phyloP scores from a whole-genome alignment of 108 stramenopile genomes.

The Nitzschia sp. region DNA sequence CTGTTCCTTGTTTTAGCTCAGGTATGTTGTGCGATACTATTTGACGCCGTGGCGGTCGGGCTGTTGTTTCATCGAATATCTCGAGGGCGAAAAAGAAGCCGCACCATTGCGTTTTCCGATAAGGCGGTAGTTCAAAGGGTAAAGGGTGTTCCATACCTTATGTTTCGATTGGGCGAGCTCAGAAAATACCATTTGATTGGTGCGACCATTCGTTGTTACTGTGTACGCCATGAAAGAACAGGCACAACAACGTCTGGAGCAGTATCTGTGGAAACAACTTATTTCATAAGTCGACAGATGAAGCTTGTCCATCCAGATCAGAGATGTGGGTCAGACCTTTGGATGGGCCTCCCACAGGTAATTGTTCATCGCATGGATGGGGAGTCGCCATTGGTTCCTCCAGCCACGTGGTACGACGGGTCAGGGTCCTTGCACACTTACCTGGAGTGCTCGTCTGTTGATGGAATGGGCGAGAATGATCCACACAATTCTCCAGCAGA shows the following conservation, averaged over 20 bases:
- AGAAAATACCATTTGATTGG: constrained; percentile 91
- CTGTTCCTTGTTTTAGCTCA: constrained; percentile 84
- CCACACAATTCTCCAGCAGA: neutral
- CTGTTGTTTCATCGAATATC: constrained; percentile 89
- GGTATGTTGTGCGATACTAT: constrained; percentile 81
- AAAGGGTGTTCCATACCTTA: constrained; percentile 79
- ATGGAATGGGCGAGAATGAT: neutral
- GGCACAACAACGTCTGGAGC: neutral
- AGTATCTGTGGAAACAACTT: constrained; percentile 48
- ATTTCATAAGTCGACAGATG: constrained; percentile 78
- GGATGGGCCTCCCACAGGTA: constrained; percentile 93
- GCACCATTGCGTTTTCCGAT: constrained; percentile 90
- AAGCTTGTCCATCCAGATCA: constrained; percentile 61
- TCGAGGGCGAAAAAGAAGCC: constrained; percentile 83
- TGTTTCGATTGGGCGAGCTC: constrained; percentile 94
- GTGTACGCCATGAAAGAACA: constrained; percentile 81
- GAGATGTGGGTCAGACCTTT: constrained; percentile 60
- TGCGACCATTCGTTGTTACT: constrained; percentile 89
- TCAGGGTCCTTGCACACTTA: constrained; percentile 39
- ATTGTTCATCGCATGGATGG: constrained; percentile 92
- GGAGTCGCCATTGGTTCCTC: constrained; percentile 79
- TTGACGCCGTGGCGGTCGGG: constrained; percentile 93
- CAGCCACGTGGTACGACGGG: constrained; percentile 76
- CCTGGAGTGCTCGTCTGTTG: neutral
- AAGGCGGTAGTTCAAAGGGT: constrained; percentile 83